Evolutionary conservation across 208 protist species (phyloP).

Genomic region (Leishmania martiniquensis): DNA sequence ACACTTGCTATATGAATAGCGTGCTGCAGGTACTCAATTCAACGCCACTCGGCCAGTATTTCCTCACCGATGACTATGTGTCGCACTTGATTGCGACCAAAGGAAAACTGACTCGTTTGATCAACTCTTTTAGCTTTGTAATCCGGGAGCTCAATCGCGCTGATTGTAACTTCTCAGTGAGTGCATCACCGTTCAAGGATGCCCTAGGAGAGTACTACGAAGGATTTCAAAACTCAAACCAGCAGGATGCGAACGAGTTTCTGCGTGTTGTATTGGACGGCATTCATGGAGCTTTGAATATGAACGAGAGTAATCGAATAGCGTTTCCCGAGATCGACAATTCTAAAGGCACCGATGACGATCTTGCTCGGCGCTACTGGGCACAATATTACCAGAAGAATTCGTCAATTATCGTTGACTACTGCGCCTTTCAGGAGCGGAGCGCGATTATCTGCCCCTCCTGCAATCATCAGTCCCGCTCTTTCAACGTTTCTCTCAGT

Average conservation of each 20-base stretch:
- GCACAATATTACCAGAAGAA: slow-evolving; percentile 86
- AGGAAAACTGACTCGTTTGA: slow-evolving; percentile 36
- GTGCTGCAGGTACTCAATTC: slow-evolving; percentile 83
- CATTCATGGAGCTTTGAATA: slow-evolving; percentile 94
- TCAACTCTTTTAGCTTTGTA: slow-evolving; percentile 78
- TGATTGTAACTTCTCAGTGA: slow-evolving; percentile 62
- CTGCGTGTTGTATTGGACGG: slow-evolving; percentile 90
- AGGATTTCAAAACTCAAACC: slow-evolving; percentile 71
- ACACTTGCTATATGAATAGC: slow-evolving; percentile 95
- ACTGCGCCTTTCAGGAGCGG: slow-evolving; percentile 82
- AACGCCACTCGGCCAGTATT: slow-evolving; percentile 89
- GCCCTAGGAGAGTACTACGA: slow-evolving; percentile 69
- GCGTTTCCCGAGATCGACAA: slow-evolving; percentile 70
- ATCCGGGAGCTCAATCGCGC: slow-evolving; percentile 76
- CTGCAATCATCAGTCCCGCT: slow-evolving; percentile 67
- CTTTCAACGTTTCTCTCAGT: slow-evolving; percentile 58
- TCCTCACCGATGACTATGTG: slow-evolving; percentile 79
- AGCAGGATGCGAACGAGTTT: slow-evolving; percentile 95
- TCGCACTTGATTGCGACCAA: slow-evolving; percentile 39
- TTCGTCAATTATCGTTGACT: slow-evolving; percentile 92
- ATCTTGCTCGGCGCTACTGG: slow-evolving; percentile 82
- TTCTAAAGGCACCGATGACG: slow-evolving; percentile 60
- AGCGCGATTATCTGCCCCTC: slow-evolving; percentile 68
- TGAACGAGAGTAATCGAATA: slow-evolving; percentile 32
- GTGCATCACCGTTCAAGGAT: slow-evolving; percentile 81